Percentiles rank a stretch among this genome's conserved stretches.
phyloP scores from a whole-genome alignment of 768 basidiomycete genomes.

The Chlorophyllum brunneum region DNA sequence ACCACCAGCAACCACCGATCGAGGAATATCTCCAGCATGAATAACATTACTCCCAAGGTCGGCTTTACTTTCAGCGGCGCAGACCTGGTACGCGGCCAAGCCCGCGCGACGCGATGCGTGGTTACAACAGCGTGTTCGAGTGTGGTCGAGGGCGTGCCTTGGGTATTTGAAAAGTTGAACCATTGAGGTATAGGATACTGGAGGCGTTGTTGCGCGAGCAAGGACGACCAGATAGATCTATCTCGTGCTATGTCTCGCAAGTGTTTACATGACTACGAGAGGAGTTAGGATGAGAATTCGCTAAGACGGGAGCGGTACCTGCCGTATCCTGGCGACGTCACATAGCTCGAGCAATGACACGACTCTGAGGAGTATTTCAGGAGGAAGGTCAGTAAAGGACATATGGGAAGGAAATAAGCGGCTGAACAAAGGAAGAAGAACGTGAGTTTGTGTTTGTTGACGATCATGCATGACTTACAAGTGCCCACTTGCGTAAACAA shows the following conservation, averaged over 20 bases:
- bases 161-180: not conserved
- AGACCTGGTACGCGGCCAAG: slow-evolving; percentile 2
- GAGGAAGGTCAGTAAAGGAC: not conserved
- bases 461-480: slow-evolving; percentile 1
- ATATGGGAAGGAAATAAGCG: not conserved
- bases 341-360: slow-evolving; percentile 1
- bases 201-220: not conserved
- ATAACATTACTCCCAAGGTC: slow-evolving; percentile 17
- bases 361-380: slow-evolving; percentile 7
- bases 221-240: slow-evolving; percentile 1
- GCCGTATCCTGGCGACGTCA: slow-evolving; percentile 12
- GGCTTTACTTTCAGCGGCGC: not conserved
- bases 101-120: slow-evolving; percentile 3
- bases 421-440: not conserved
- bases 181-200: slow-evolving; percentile 1
- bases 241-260: slow-evolving; percentile 7
- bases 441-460: slow-evolving; percentile 10
- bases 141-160: not conserved
- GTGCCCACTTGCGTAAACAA: slow-evolving; percentile 12
- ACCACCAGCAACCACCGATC: slow-evolving; percentile 47
- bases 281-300: not conserved
- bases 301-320: slow-evolving; percentile 5
- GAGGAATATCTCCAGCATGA: slow-evolving; percentile 36
- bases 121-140: slow-evolving; percentile 7
- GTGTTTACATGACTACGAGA: slow-evolving; percentile 1